Evolutionary conservation across 805 yeast species (phyloP), one percentile per base, ranked within the genome.

Genomic region (Ogataea nitratoaversa): DNA sequence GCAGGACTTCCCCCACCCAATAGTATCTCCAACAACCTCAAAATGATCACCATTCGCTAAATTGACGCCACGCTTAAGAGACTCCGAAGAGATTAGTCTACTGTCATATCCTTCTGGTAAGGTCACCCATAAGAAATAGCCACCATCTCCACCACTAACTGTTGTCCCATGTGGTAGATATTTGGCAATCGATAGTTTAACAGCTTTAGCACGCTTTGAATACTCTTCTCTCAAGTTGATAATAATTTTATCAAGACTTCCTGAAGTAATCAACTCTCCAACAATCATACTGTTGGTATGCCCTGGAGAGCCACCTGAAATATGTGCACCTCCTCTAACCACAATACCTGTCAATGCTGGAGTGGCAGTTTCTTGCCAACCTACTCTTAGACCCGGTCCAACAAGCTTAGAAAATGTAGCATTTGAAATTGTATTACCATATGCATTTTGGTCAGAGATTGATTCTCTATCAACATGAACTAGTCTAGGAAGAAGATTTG

Each of bases 371-470:
- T 85, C 95, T 49, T 84, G 93, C 80, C 90, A 88, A 1, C 96
- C 96, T 22, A 80, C 78, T 47, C 96, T 67, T 30, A 87, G 59
- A 0, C 96, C 96, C 0, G 95, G 95, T 1, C 95, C 95, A 25
- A 84, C 67, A 12, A 84, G 48, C 54, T 87, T 87, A 14, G 93
- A 84, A 46, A 84, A 84, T 0, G 91, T 79, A 17, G 82, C 76
- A 62, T 87, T 87, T 17, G 91, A 82, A 11, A 88, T 60, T 1
- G 85, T 76, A 58, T 87, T 80, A 8, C 96, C 96, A 43, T 60
- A 67, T 2, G 56, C 57, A 16, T 53, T 47, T 3, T 66, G 64
- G 27, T 60, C 56, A 0, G 59, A 49, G 16, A 57, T 38, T 0
- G 84, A 66, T n/a, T 67, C 72, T 43, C 83, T 67, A 55, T 87